phyloP scores from a whole-genome alignment of 305 asterid genomes.

The Fraxinus baroniana region DNA sequence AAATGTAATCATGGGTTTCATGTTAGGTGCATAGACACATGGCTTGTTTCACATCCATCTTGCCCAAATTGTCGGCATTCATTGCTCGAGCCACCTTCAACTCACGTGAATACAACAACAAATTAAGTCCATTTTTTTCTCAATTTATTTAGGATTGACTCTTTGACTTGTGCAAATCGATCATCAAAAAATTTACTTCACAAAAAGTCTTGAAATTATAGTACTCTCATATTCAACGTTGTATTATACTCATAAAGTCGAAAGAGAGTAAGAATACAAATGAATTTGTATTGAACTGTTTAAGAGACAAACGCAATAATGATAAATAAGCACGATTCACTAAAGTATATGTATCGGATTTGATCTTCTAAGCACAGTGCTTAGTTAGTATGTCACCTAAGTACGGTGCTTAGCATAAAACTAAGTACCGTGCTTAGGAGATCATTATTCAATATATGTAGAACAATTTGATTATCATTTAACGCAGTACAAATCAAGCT shows the following conservation, averaged over 20 bases:
- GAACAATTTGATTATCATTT: too few species aligned
- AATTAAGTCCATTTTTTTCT: background rate
- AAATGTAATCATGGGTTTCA: constrained; percentile 32
- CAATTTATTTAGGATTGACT: background rate
- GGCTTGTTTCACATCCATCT: constrained; percentile 35
- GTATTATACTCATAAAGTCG: background rate
- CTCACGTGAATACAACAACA: background rate
- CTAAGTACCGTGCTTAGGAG: too few species aligned
- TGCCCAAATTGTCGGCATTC: constrained; percentile 37
- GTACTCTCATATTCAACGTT: background rate
- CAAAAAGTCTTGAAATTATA: too few species aligned
- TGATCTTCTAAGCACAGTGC: too few species aligned
- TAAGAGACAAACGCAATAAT: background rate
- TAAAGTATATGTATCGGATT: too few species aligned
- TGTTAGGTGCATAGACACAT: constrained; percentile 28
- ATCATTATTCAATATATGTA: too few species aligned
- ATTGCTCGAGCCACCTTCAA: background rate
- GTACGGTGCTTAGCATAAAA: too few species aligned
- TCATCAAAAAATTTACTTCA: too few species aligned
- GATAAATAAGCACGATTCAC: background rate
- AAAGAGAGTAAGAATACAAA: background rate
- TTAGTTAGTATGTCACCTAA: too few species aligned
- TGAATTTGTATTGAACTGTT: background rate
- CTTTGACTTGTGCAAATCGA: background rate
- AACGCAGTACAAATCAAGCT: too few species aligned